Evolutionary conservation across 805 yeast genomes (phyloP), one percentile per base, ranked within the genome.

Genomic region (Kockiozyma suomiensis): DNA sequence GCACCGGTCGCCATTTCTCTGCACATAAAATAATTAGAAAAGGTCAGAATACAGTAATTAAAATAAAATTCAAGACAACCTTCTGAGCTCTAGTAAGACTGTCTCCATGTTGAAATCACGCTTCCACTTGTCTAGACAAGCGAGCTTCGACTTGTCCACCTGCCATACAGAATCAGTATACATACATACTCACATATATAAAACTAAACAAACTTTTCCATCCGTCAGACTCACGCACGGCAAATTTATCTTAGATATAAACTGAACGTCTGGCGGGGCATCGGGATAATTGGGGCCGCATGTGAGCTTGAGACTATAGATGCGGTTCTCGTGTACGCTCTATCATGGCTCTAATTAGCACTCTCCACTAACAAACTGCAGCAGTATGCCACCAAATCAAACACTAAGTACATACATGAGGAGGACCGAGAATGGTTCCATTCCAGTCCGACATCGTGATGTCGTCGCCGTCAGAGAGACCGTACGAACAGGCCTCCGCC

Each of bases 381-480:
- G 33, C 33, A n/a, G n/a, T n/a, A n/a, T n/a, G n/a, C n/a, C n/a
- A n/a, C 33, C 10, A 30, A 10, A 10, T 30, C 33, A 30, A 6
- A 32, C 15, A 15, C 5, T 2, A 6, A 32, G 37, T 25, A 49
- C 53, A 23, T 47, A 67, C 73, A 70, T 88, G 96, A 37, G 99
- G 99, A 3, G 99, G 99, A 0, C 99, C 99, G 66, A 94, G 78
- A 54, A 94, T 93, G 35, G 99, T 94, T 12, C 97, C 99, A 75
- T 92, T 94, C 99, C 99, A 94, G 69, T 87, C 76, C 10, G 96
- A 88, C 96, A 94, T 90, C 53, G 91, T 79, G 67, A 92, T 89
- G 73, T 94, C 99, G 69, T 89, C 96, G 64, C 87, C 85, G 69
- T 90, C 93, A 25, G 90, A 85, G 49, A 94, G 81, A 0, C 99